Conservation (phyloP, 768 basidiomycete genomes). For the Lepiota venenata region DNA sequence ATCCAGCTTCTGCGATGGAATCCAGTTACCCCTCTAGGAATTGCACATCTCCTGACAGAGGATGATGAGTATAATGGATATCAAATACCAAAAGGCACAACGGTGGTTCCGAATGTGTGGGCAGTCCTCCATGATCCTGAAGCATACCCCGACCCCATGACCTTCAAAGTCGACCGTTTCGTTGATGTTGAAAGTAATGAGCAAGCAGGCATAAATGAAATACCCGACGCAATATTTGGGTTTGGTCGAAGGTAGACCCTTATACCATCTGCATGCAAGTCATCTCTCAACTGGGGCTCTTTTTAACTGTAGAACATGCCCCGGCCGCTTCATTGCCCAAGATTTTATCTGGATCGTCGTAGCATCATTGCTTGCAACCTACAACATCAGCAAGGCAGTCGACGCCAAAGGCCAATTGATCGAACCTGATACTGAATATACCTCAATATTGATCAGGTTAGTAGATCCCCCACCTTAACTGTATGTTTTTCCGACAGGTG, state of each 20-base stretch:
- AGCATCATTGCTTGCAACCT: slow-evolving; percentile 36
- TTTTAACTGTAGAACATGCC: slow-evolving; percentile 32
- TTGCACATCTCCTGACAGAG: slow-evolving; percentile 25
- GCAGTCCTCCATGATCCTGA: slow-evolving; percentile 36
- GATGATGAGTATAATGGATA: slow-evolving; percentile 38
- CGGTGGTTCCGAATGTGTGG: slow-evolving; percentile 29
- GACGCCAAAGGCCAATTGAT: slow-evolving; percentile 32
- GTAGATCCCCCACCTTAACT: slow-evolving; percentile 5
- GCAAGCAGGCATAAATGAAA: slow-evolving; percentile 27
- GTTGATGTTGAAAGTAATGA: slow-evolving; percentile 25
- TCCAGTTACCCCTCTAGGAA: slow-evolving; percentile 33
- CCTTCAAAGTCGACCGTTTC: slow-evolving; percentile 37
- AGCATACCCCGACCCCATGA: slow-evolving; percentile 36
- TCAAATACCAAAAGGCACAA: slow-evolving; percentile 39
- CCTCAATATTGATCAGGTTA: slow-evolving; percentile 32
- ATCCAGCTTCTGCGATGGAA: slow-evolving; percentile 38
- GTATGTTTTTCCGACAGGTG: background rate
- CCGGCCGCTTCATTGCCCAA: slow-evolving; percentile 40
- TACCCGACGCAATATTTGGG: slow-evolving; percentile 36
- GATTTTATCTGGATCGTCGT: slow-evolving; percentile 41
- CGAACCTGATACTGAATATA: slow-evolving; percentile 30
- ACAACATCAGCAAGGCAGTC: slow-evolving; percentile 33
- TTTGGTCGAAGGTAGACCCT: slow-evolving; percentile 33
- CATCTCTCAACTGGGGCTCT: background rate
- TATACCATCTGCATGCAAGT: background rate